Conservation (phyloP, 163 green algal genomes). For the Chlorella variabilis region DNA sequence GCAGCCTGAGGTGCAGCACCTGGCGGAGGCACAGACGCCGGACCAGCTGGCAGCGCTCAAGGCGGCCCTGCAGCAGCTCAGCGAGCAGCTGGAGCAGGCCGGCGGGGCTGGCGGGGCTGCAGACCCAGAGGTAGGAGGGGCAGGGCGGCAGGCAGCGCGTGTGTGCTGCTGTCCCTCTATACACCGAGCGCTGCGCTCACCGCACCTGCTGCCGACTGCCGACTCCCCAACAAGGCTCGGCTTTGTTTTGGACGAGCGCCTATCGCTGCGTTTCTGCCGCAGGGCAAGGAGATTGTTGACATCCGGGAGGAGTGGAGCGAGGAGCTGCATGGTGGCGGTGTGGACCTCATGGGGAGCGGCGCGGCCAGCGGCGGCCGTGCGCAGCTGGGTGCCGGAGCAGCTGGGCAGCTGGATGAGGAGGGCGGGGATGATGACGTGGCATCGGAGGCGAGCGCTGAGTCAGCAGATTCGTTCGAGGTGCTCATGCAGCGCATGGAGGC, state of each 20-base stretch:
- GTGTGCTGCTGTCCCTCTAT: too few relatives aligned
- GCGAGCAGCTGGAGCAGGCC: background rate
- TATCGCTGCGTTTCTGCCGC: too few relatives aligned
- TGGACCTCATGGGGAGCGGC: background rate
- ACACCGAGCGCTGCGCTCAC: too few relatives aligned
- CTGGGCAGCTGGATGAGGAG: background rate
- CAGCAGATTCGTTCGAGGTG: conserved; percentile 26
- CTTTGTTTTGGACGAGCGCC: too few relatives aligned
- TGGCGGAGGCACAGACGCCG: background rate
- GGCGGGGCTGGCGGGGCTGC: background rate
- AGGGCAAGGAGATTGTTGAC: conserved; percentile 27
- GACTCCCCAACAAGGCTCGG: too few relatives aligned
- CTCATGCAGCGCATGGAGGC: conserved; percentile 29
- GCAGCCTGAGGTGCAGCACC: background rate
- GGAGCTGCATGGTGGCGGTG: conserved; percentile 3
- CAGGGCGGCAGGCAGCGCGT: too few relatives aligned
- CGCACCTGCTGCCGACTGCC: too few relatives aligned
- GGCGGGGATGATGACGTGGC: background rate
- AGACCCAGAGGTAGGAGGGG: conserved; percentile 7
- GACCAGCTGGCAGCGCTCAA: conserved; percentile 12
- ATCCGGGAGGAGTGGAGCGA: conserved; percentile 24
- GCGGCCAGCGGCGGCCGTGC: background rate
- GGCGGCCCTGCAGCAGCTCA: conserved; percentile 23
- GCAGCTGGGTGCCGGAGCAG: background rate
- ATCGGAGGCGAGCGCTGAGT: background rate